Percentiles rank a stretch among this genome's conserved stretches.
Conservation (phyloP, 2,329 filamentous ascomycete species). For the Tolypocladium inflatum region DNA sequence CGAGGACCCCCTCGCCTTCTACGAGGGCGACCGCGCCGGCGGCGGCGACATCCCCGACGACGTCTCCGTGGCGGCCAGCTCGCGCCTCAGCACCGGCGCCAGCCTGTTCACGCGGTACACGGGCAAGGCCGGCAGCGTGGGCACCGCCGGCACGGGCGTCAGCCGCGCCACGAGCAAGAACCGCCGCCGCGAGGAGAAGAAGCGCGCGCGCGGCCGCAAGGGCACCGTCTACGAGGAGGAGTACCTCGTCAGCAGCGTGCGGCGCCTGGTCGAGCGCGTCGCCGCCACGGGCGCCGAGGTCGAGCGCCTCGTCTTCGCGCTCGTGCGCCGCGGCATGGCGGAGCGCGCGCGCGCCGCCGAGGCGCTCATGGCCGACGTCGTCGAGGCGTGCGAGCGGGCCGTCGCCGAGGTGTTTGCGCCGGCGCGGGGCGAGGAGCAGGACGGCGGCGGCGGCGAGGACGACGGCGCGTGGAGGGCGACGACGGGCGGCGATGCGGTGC, state of each 20-base stretch:
- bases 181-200: conserved; percentile 81
- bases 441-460: conserved; percentile 11
- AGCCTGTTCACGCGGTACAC: conserved; percentile 92
- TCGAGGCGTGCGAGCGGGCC: conserved; percentile 57
- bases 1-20: conserved; percentile 81
- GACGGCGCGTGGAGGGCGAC: conserved; percentile 22
- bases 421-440: conserved; percentile 7
- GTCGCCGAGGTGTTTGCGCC: conserved; percentile 59
- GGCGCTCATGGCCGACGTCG: conserved; percentile 62
- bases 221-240: conserved; percentile 97
- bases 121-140: conserved; percentile 51
- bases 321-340: conserved; percentile 74
- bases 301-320: conserved; percentile 61
- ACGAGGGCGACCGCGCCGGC: conserved; percentile 61
- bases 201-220: conserved; percentile 88
- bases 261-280: conserved; percentile 72
- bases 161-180: conserved; percentile 82
- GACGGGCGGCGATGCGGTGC: conserved; percentile 42
- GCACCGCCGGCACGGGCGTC: conserved; percentile 63
- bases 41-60: conserved; percentile 78
- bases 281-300: conserved; percentile 66
- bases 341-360: conserved; percentile 77
- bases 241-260: conserved; percentile 83
- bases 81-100: conserved; percentile 70
- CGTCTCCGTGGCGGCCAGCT: conserved; percentile 75